These are phyloP conservation scores for Globisporangium megalacanthum DNA, from an alignment of 352 stramenopile species.

Conservation along the genomic window DNA sequence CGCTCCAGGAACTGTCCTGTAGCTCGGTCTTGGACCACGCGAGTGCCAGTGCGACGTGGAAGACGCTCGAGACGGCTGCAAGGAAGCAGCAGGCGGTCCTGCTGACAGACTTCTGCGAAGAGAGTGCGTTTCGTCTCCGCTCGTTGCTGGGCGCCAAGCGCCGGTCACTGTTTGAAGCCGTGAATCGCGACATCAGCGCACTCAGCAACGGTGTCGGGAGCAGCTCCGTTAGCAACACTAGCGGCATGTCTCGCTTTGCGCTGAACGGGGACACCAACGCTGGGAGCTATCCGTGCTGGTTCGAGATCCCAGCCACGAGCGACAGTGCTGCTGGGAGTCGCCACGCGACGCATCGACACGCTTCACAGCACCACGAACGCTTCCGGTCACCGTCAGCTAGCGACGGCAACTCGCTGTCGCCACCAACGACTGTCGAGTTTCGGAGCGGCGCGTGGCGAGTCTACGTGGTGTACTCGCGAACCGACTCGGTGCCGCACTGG, in stretches of 20 bases:
- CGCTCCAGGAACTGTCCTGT: constrained; percentile 3
- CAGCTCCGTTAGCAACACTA: neutral
- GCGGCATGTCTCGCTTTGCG: neutral
- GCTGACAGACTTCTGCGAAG: constrained; percentile 32
- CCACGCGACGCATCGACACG: neutral
- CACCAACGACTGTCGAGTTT: constrained; percentile 25
- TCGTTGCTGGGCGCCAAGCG: constrained; percentile 45
- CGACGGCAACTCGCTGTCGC: neutral
- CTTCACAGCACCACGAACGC: neutral
- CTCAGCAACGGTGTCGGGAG: constrained; percentile 10
- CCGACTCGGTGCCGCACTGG: constrained; percentile 27
- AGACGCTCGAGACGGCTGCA: constrained; percentile 29
- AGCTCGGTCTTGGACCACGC: constrained; percentile 5
- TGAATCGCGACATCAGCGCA: constrained; percentile 42
- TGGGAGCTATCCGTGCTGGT: constrained; percentile 6
- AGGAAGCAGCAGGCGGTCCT: constrained; percentile 37
- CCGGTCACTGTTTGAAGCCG: constrained; percentile 30
- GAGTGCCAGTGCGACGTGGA: constrained; percentile 26
- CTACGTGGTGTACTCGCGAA: constrained; percentile 44
- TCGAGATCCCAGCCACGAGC: constrained; percentile 4
- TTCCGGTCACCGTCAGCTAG: neutral
- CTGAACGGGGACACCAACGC: neutral
- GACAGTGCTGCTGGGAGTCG: neutral
- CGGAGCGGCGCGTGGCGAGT: constrained; percentile 32
- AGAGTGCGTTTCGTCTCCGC: constrained; percentile 17